Evolutionary conservation across 169 alveolate genomes (phyloP), one percentile per base, ranked within the genome.

Genomic region (Besnoitia besnoiti): DNA sequence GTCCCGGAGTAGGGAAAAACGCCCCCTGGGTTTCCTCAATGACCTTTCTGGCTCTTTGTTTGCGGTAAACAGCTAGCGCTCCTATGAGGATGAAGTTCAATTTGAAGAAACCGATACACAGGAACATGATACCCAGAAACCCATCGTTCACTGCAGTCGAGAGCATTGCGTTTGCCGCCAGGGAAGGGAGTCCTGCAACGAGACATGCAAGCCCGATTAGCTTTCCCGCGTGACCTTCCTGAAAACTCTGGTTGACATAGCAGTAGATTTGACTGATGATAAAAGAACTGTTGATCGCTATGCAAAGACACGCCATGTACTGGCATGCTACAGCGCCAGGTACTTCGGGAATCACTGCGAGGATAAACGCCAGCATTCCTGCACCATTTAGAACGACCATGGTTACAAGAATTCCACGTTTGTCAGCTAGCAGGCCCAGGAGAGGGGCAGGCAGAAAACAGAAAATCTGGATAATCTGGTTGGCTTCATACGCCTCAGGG

Each of bases 401-500:
- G 59, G 62, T 61, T 3, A 35, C 37, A 40, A 85, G 35, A 35
- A 85, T 51, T 2, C 90, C 90, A 14, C 12, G 4, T 24, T 51
- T n/a, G 79, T 85, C 90, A 35, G 90, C 90, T 8, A 85, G 42
- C 30, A 51, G 5, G n/a, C 90, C 90, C 35, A 85, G 40, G 39
- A 85, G 40, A 16, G 90, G 90, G 44, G 77, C 37, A n/a, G 90
- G 90, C 51, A 85, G n/a, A 40, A 85, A 85, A 4, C 80, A 33
- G 33, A 85, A 51, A 27, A 61, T 85, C 40, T 51, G 77, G 40
- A 51, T 51, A 35, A 85, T 40, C 62, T 85, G 90, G 90, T 51
- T 85, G 55, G 79, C 77, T 30, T n/a, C 77, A 80, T 85, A 85
- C 21, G 90, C 90, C 33, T 47, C 51, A 30, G 90, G 90, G 14